Base-by-base conservation (phyloP, 371 early-diverging fungal species). In the Mortierella sp. region DNA sequence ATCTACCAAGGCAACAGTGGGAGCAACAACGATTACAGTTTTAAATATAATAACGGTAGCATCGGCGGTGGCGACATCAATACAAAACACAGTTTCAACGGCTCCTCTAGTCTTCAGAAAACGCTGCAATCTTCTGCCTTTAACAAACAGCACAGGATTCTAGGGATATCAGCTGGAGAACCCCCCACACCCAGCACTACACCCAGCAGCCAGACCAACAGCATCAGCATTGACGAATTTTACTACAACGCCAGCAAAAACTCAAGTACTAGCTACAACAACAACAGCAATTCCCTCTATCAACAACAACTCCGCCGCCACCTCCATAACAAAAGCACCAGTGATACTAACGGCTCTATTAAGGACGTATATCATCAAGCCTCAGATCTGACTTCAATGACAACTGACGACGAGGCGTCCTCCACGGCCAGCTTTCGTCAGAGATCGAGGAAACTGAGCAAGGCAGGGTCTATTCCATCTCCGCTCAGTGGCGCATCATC, bases 381-480 rank as follows among this genome's bases (percentile, higher is more conserved):
- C 45, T 2, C 66, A 58, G 66, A 58, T 18, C n/a, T 45, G 30
- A 26, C 40, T 24, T 68, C 61, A 14, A 71, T 71, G 65, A 60
- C 61, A 14, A 71, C 72, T 18, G 72, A 71, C 58, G 76, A 75
- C 67, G 76, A 75, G 51, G 55, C 55, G 16, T 75, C 76, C 3
- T 75, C 76, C 26, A 52, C 70, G 9, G 67, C 67, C 49, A 75
- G 76, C 47, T 70, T 75, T 59, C 67, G 67, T 12, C 68, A 74
- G 26, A 35, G 76, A n/a, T 62, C 76, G 0, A 70, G 76, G n/a
- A 58, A 75, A 26, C n/a, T 57, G 26, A 75, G 67, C 51, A 75
- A 75, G 39, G 62, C 70, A 37, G 62, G 70, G 20, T 37, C 66
- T 14, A 47, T 61, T 9, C 57, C 76, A 1, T 75, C 76, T 22